Evolutionary conservation across 148 eudicot species (phyloP).

Genomic region (Fagopyrum tataricum): DNA sequence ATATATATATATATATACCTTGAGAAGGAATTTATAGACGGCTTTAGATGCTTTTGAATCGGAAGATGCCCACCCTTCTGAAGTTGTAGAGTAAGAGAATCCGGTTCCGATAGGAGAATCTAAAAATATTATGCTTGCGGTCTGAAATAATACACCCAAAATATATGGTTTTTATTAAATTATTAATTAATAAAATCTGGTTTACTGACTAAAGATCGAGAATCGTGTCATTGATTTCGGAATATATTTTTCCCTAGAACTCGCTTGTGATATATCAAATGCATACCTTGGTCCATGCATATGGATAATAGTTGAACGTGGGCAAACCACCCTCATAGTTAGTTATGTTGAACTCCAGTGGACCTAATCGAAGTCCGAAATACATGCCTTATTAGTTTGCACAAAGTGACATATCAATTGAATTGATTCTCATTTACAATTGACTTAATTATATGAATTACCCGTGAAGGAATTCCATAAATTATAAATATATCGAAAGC

Average conservation of each 20-base stretch:
- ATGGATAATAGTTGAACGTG: slow-evolving; percentile 15
- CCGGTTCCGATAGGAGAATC: slow-evolving; percentile 44
- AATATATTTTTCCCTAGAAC: too few species aligned
- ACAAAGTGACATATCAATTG: too few species aligned
- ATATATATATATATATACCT: slow-evolving; percentile 16
- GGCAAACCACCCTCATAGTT: slow-evolving; percentile 17
- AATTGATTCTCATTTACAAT: too few species aligned
- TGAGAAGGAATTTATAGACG: slow-evolving; percentile 15
- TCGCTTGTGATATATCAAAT: too few species aligned
- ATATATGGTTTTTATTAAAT: not conserved
- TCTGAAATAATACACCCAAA: slow-evolving; percentile 17
- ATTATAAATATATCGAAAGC: too few species aligned
- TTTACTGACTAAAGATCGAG: too few species aligned
- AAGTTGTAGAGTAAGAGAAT: slow-evolving; percentile 38
- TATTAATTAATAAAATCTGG: too few species aligned
- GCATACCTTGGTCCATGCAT: slow-evolving; percentile 38
- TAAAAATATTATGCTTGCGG: slow-evolving; percentile 36
- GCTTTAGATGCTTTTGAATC: slow-evolving; percentile 24
- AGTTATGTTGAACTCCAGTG: slow-evolving; percentile 22
- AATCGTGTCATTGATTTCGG: too few species aligned
- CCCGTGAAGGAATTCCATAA: too few species aligned
- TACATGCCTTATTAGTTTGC: too few species aligned
- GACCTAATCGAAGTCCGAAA: slow-evolving; percentile 15
- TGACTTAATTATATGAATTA: too few species aligned
- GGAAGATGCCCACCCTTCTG: slow-evolving; percentile 30